Evolutionary conservation across 768 basidiomycete species (phyloP).

Genomic region (Tylopilus sp.): DNA sequence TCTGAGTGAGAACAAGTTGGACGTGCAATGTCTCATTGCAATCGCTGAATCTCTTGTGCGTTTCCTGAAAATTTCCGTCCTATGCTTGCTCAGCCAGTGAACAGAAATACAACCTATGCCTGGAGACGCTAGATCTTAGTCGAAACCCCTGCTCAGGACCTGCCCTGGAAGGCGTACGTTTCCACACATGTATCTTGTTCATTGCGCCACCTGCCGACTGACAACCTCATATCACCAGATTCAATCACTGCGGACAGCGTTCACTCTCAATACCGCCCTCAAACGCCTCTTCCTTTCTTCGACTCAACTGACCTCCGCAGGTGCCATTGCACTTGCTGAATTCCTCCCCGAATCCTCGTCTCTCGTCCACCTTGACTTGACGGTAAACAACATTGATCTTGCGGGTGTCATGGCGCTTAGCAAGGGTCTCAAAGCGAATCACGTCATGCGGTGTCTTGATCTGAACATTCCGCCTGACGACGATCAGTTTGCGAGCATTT

Average conservation of each 20-base stretch:
- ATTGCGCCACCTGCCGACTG: background rate
- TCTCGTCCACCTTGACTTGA: slow-evolving; percentile 89
- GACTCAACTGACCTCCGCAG: slow-evolving; percentile 73
- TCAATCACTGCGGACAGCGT: slow-evolving; percentile 86
- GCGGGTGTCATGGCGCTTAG: slow-evolving; percentile 93
- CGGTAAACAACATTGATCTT: slow-evolving; percentile 75
- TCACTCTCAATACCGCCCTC: slow-evolving; percentile 87
- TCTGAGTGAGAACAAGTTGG: slow-evolving; percentile 91
- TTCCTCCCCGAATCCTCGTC: slow-evolving; percentile 90
- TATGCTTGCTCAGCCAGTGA: background rate
- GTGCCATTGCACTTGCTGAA: slow-evolving; percentile 93
- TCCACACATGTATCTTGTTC: background rate
- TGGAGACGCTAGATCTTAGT: slow-evolving; percentile 92
- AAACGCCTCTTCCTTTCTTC: slow-evolving; percentile 90
- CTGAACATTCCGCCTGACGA: slow-evolving; percentile 86
- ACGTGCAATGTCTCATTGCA: slow-evolving; percentile 69
- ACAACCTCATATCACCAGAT: slow-evolving; percentile 41
- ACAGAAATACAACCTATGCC: slow-evolving; percentile 90
- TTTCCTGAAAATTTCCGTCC: slow-evolving; percentile 1
- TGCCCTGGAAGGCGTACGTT: slow-evolving; percentile 80
- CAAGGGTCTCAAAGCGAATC: slow-evolving; percentile 80
- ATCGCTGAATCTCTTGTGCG: slow-evolving; percentile 88
- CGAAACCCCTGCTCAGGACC: slow-evolving; percentile 94
- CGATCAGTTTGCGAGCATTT: slow-evolving; percentile 79
- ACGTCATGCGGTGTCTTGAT: slow-evolving; percentile 88